Base-by-base conservation (phyloP, 1,284 basidiomycete genomes). In the Boletellus deceptivus region DNA sequence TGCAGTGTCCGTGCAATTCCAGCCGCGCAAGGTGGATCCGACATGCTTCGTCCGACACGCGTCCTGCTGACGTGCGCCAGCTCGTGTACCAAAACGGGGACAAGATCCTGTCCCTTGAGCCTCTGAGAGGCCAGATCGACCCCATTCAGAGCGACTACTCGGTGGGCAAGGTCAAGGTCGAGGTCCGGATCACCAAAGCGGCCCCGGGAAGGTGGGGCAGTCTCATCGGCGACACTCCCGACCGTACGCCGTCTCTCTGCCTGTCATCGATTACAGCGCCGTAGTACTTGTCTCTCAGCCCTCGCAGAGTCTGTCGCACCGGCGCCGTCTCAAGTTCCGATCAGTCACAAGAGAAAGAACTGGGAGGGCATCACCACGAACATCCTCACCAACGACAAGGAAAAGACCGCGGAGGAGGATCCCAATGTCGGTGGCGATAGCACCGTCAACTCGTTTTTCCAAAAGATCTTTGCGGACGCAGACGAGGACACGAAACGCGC, bases 401-500 rank as follows among this genome's bases (percentile, higher is more conserved):
- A 82, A 45, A 82, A 75, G 60, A 72, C 76, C 2, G 67, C 75
- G 4, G 75, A 83, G 13, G 82, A 93, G 57, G 89, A 93, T 67
- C 86, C 91, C 4, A 93, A 93, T 65, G 82, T 84, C 10, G 88
- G 88, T 34, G 91, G 91, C 17, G 91, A 93, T 65, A 76, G 73
- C 52, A 79, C 87, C 10, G 77, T 91, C 55, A 91, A 91, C 65
- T 57, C 72, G 14, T 91, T 91, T 73, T 91, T 91, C 78, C 86
- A 89, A 65, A 85, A 88, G 72, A 81, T 98, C 53, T 98, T 89
- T 63, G 76, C 77, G 3, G 87, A 89, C 63, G 89, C 92, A 11
- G 92, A 96, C 63, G 89, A 92, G 0, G 90, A 97, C 62, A 92
- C 92, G 4, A 83, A 78, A 61, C 80, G 85, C 36, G 95, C 94